Percentiles rank a stretch among this genome's conserved stretches.
Conservation (phyloP, 176 grass and related monocot genomes). For the Saccharum spontaneum region DNA sequence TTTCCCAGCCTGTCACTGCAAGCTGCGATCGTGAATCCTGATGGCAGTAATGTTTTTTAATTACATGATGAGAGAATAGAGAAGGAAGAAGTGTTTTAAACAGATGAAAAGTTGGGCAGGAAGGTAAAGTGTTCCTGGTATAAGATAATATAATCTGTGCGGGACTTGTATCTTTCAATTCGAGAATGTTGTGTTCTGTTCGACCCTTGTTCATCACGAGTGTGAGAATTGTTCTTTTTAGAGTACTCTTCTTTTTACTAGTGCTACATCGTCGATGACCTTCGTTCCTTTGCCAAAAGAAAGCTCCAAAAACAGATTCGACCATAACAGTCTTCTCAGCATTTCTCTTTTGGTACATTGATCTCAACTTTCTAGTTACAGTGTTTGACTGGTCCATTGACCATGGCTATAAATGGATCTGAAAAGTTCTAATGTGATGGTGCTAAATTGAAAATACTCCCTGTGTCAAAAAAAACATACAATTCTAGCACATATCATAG, state of each 20-base stretch:
- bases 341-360: not conserved
- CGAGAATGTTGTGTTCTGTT: not conserved
- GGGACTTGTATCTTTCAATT: not conserved
- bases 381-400: not conserved
- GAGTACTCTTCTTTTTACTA: conserved; percentile 21
- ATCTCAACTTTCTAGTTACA: conserved; percentile 1
- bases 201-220: conserved; percentile 1
- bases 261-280: not conserved
- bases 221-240: conserved; percentile 3
- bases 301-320: conserved; percentile 37
- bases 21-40: not conserved
- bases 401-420: not conserved
- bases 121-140: not conserved
- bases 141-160: not conserved
- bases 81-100: not conserved
- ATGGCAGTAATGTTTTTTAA: not conserved
- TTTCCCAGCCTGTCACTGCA: conserved; percentile 3
- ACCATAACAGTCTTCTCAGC: not conserved
- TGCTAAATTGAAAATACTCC: not conserved
- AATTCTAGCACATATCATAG: no score
- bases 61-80: not conserved
- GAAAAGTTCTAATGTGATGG: not conserved
- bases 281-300: conserved; percentile 40
- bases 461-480: no score
- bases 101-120: not conserved